Conservation (phyloP, 2,329 filamentous ascomycete species). For the Fusarium transvaalense region DNA sequence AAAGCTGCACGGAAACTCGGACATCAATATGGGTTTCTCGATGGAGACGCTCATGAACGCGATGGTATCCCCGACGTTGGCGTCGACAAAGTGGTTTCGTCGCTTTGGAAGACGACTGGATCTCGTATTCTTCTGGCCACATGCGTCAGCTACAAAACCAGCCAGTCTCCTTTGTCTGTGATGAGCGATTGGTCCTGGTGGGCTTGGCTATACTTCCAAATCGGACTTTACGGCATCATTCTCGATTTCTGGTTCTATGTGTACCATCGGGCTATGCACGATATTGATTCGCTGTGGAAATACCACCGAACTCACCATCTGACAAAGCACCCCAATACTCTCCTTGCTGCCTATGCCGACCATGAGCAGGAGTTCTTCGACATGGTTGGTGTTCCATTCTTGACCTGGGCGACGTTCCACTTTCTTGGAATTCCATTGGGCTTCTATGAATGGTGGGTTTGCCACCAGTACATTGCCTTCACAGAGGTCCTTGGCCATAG, state of each 20-base stretch:
- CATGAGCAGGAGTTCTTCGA: constrained; percentile 39
- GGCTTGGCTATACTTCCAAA: constrained; percentile 28
- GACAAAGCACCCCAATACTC: constrained; percentile 32
- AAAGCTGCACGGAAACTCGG: constrained; percentile 12
- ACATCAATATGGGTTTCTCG: constrained; percentile 15
- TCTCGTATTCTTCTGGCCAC: constrained; percentile 22
- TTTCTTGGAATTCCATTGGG: constrained; percentile 21
- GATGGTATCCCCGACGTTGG: constrained; percentile 31
- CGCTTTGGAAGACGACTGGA: constrained; percentile 2
- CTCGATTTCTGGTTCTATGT: constrained; percentile 39
- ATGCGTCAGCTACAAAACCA: constrained; percentile 10
- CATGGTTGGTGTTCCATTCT: constrained; percentile 30
- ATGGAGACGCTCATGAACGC: constrained; percentile 25
- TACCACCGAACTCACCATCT: constrained; percentile 36
- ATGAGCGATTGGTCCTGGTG: constrained; percentile 20
- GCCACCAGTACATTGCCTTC: constrained; percentile 36
- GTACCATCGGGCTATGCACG: constrained; percentile 36
- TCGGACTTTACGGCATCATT: constrained; percentile 30
- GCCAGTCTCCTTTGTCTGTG: constrained; percentile 3
- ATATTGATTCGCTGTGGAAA: constrained; percentile 31
- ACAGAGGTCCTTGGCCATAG: constrained; percentile 33
- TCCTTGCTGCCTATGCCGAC: constrained; percentile 29
- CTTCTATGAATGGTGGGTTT: constrained; percentile 37
- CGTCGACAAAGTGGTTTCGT: constrained; percentile 26
- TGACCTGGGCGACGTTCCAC: constrained; percentile 25